These are phyloP conservation scores for Cyclotella choctawhatcheeana DNA, from an alignment of 108 stramenopile species.

Conservation along the genomic window DNA sequence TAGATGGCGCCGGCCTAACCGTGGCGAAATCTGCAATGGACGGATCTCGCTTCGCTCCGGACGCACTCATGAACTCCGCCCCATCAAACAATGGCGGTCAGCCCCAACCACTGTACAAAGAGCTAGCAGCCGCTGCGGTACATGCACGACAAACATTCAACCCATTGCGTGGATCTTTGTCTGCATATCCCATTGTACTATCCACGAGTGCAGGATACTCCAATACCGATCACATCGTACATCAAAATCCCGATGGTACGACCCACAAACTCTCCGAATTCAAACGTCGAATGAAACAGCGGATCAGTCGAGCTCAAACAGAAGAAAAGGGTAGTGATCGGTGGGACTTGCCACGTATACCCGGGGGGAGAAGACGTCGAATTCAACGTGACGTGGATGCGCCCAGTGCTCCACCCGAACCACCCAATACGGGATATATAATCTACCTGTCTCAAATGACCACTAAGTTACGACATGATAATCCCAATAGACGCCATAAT, in stretches of 20 bases:
- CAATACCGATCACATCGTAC: conserved; percentile 83
- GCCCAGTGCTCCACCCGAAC: conserved; percentile 72
- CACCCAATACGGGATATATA: conserved; percentile 72
- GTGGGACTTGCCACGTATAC: conserved; percentile 80
- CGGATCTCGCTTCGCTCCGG: conserved; percentile 20
- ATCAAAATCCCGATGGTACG: conserved; percentile 53
- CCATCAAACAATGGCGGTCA: background rate
- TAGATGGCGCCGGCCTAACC: conserved; percentile 57
- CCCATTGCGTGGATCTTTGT: conserved; percentile 43
- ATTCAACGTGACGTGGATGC: conserved; percentile 71
- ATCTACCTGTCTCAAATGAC: conserved; percentile 82
- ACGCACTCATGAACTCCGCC: background rate
- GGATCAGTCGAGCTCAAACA: conserved; percentile 54
- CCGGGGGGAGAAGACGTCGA: conserved; percentile 78
- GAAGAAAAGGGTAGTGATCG: conserved; percentile 67
- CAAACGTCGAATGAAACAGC: conserved; percentile 60
- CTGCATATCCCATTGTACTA: conserved; percentile 47
- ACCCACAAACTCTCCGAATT: conserved; percentile 76
- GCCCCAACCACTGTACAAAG: conserved; percentile 5
- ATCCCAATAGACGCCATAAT: conserved; percentile 73
- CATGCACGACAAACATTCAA: conserved; percentile 44
- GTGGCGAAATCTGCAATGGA: conserved; percentile 52
- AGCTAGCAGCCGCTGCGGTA: conserved; percentile 34
- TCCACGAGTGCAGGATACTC: conserved; percentile 78
- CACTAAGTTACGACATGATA: conserved; percentile 82